Conservation (phyloP, 305 asterid genomes). For the Fraxinus ornus region DNA sequence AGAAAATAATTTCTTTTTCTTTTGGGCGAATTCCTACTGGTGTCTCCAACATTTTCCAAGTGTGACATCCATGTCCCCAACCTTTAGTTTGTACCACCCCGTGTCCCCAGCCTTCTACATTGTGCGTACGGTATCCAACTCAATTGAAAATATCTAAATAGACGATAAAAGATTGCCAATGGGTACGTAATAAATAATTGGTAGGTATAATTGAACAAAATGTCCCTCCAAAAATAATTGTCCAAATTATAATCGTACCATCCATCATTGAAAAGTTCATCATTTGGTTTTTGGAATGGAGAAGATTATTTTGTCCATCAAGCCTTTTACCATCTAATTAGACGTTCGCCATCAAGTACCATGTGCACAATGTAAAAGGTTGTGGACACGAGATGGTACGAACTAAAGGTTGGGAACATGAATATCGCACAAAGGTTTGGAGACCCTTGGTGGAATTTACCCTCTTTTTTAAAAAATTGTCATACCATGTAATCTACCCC, state of each 20-base stretch:
- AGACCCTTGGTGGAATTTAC: background rate
- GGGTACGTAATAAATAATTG: background rate
- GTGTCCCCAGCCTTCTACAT: background rate
- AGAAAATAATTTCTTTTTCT: background rate
- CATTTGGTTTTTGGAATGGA: background rate
- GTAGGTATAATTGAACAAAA: background rate
- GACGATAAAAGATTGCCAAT: background rate
- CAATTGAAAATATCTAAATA: background rate
- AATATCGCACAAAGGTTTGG: background rate
- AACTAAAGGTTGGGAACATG: background rate
- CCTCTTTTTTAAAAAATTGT: background rate
- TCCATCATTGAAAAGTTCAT: background rate
- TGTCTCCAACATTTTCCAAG: background rate
- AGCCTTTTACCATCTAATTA: background rate
- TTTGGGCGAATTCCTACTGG: no score
- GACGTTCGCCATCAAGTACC: background rate
- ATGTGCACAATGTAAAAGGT: background rate
- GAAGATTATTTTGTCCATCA: background rate
- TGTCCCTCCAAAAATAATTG: background rate
- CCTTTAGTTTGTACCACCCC: background rate
- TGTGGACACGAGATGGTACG: background rate
- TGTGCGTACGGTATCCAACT: background rate
- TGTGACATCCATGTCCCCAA: background rate
- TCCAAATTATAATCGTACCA: background rate
- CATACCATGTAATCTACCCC: background rate